phyloP scores from a whole-genome alignment of 106 monocot species.

The Amphibolis antarctica region DNA sequence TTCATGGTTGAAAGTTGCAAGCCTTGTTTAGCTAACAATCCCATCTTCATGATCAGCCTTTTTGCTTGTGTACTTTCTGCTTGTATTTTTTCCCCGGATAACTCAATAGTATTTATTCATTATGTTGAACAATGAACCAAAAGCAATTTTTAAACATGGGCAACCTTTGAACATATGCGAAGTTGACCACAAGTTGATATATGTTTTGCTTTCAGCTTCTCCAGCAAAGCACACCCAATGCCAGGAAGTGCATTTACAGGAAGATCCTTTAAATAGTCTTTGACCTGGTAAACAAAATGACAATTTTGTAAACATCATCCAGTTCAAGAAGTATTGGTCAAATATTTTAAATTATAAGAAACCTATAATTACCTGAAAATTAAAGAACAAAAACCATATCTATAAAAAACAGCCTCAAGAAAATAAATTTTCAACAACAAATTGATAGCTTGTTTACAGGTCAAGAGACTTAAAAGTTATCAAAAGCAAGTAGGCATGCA shows the following conservation, averaged over 20 bases:
- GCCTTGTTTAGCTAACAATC: too few relatives aligned
- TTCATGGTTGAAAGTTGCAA: too few relatives aligned
- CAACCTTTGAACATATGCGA: constrained; percentile 55
- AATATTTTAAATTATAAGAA: not conserved
- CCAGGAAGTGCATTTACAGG: constrained; percentile 72
- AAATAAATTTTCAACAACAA: not conserved
- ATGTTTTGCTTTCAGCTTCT: constrained; percentile 49
- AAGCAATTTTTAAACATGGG: not conserved
- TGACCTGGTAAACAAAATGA: constrained; percentile 25
- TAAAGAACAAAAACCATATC: not conserved
- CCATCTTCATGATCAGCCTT: too few relatives aligned
- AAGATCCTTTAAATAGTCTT: constrained; percentile 56
- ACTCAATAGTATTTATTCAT: too few relatives aligned
- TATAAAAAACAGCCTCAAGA: not conserved
- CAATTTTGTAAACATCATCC: not conserved
- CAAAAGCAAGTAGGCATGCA: too few relatives aligned
- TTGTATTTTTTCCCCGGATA: too few relatives aligned
- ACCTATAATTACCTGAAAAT: not conserved
- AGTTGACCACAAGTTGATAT: constrained; percentile 71
- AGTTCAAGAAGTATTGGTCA: not conserved
- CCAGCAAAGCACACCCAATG: constrained; percentile 49
- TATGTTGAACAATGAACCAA: too few relatives aligned
- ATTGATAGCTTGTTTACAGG: not conserved
- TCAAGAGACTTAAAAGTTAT: too few relatives aligned
- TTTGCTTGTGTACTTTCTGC: too few relatives aligned